phyloP scores from a whole-genome alignment of 2,329 filamentous ascomycete species.

The Golovinomyces cichoracearum region DNA sequence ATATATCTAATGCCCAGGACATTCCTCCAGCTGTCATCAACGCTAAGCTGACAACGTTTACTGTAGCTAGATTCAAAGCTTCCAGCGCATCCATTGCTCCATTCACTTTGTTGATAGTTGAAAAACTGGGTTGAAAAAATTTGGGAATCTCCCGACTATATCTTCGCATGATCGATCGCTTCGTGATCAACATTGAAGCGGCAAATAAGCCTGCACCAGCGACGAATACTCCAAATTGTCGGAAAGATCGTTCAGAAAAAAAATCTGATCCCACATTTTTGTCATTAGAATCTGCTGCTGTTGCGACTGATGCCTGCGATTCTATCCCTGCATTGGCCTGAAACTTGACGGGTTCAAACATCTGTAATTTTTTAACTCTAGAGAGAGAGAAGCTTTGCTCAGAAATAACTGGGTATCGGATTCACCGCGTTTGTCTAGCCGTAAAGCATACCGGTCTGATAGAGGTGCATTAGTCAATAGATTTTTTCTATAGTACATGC shows the following conservation, averaged over 20 bases:
- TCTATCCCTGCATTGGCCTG: no score
- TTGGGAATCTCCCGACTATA: constrained; percentile 34
- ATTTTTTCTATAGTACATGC: no score
- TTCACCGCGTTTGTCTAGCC: no score
- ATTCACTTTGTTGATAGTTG: constrained; percentile 26
- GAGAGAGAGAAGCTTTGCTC: no score
- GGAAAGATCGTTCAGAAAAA: constrained; percentile 16
- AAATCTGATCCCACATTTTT: constrained; percentile 2
- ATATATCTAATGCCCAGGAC: constrained; percentile 55
- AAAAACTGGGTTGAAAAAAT: constrained; percentile 43
- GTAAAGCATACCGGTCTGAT: no score
- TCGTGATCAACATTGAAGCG: constrained; percentile 43
- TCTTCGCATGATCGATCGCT: constrained; percentile 41
- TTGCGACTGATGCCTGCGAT: no score
- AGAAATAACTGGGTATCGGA: no score
- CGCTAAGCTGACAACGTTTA: constrained; percentile 54
- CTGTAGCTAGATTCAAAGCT: constrained; percentile 61
- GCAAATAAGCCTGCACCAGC: constrained; percentile 52
- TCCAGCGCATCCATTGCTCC: constrained; percentile 51
- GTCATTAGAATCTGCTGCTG: no score
- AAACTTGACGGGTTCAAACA: no score
- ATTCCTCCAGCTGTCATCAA: constrained; percentile 50
- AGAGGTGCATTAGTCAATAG: no score
- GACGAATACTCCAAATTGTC: constrained; percentile 43
- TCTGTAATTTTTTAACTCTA: no score